Base-by-base conservation (phyloP, 345 rosid genomes). In the Pugionium dolabratum region DNA sequence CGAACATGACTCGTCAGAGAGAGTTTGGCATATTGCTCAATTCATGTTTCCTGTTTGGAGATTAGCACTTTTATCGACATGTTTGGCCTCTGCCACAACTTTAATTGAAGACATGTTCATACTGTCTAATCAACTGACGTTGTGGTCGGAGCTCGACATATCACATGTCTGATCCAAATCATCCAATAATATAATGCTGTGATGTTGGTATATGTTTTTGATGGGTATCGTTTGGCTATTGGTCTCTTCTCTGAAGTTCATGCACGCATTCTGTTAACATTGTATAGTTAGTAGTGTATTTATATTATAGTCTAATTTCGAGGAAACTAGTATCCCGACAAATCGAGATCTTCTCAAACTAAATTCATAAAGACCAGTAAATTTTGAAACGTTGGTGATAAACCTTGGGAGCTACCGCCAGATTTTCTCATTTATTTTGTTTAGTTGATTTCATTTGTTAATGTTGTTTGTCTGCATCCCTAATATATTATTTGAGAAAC, bases 331-430 rank as follows among this genome's bases (percentile, higher is more conserved):
- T 18, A 18, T 18, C 18, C 18, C 18, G 18, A 18, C 18, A 18
- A 18, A 18, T 18, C 18, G 18, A 18, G 0, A 18, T 18, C 18
- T 18, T 18, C 18, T 18, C 18, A 18, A 18, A 18, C 18, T 18
- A 18, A 18, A 18, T 18, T 18, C 18, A 18, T 18, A 18, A 18
- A 18, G 18, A 18, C 18, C 18, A 18, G 18, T 18, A 18, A 18
- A 18, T 18, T 18, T 18, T 18, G 18, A 18, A 18, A 18, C 18
- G 18, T 42, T 4, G 75, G 94, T 86, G 71, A 90, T 93, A 72
- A 90, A 93, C 71, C 77, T 93, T 54, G 97, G 97, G 9, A 78
- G 86, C 80, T 93, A 93, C 76, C 84, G 98, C 6, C 90, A 79
- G 71, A 93, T 86, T 58, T 93, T 93, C 97, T 9, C n/a, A n/a